Evolutionary conservation across 192 early-diverging fungal genomes (phyloP).

Genomic region (Linderina pennispora): DNA sequence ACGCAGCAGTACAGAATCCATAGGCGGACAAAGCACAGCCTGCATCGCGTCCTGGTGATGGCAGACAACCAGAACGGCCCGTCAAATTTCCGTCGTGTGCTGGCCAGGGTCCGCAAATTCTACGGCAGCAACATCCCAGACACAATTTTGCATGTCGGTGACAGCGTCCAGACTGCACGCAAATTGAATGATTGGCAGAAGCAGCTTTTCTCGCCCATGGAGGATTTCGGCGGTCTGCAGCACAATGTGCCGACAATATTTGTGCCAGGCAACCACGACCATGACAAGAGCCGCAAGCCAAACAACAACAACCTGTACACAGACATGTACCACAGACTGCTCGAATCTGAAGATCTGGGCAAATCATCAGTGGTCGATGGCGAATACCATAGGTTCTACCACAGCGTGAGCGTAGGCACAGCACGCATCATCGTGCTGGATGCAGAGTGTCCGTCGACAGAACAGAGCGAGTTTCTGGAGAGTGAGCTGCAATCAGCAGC

Average conservation of each 20-base stretch:
- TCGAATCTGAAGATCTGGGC: slow-evolving; percentile 8
- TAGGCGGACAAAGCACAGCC: slow-evolving; percentile 1
- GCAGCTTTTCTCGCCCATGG: slow-evolving; percentile 60
- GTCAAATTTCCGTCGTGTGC: slow-evolving; percentile 14
- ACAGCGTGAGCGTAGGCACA: slow-evolving; percentile 47
- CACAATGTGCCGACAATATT: slow-evolving; percentile 60
- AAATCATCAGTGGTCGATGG: slow-evolving; percentile 9
- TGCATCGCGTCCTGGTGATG: slow-evolving; percentile 24
- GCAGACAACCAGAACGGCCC: slow-evolving; percentile 41
- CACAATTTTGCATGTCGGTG: slow-evolving; percentile 63
- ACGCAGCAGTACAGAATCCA: slow-evolving; percentile 16
- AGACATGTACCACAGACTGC: slow-evolving; percentile 41
- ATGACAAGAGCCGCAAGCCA: slow-evolving; percentile 46
- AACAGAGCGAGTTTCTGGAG: slow-evolving; percentile 59
- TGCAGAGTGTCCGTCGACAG: slow-evolving; percentile 53
- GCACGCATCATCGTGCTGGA: slow-evolving; percentile 65
- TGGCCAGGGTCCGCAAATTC: slow-evolving; percentile 4
- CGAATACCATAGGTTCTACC: slow-evolving; percentile 30
- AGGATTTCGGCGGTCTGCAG: slow-evolving; percentile 45
- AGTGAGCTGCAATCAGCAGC: slow-evolving; percentile 52
- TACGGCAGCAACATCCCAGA: slow-evolving; percentile 23
- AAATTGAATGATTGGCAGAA: slow-evolving; percentile 64
- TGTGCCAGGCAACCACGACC: slow-evolving; percentile 72
- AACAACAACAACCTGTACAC: slow-evolving; percentile 47
- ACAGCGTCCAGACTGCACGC: slow-evolving; percentile 55